Base-by-base conservation (phyloP, 73 alveolate species). In the Blepharisma stoltei region DNA sequence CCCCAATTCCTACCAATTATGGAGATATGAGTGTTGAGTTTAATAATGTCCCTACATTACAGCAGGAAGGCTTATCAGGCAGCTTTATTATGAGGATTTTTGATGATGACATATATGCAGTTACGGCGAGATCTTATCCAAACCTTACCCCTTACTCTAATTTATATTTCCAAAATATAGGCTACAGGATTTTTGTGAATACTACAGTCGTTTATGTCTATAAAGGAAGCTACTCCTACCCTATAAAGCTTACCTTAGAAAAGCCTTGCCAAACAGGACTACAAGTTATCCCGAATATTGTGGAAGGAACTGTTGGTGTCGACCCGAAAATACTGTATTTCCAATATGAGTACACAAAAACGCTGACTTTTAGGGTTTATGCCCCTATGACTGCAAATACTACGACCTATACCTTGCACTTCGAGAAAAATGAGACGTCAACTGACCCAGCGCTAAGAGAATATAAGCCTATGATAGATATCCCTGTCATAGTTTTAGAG, bases 121-220 rank as follows among this genome's bases (percentile, higher is more conserved):
- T 60, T 60, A 14, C 73, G 2, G 46, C 23, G 18, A 14, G 45
- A 38, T 60, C 73, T 14, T 60, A 60, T 60, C 73, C 73, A 9
- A 60, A 60, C 23, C 45, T 60, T 18, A 60, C 73, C 37, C 73
- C 73, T 25, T 60, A 60, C 46, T 38, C 73, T 8, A 60, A 60
- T 25, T 5, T 60, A 38, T n/a, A 60, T 25, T 60, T 60, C 46
- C n/a, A 8, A 20, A 60, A 60, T 25, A 60, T 14, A 60, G 73
- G 73, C 49, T 60, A 60, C 46, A 14, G 73, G 45, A 60, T 60
- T 2, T 60, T 60, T 60, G 23, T 60, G 14, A 60, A 60, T 25
- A 60, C 73, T 14, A 18, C 49, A 20, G 73, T 14, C 0, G 23
- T 60, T 60, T 8, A 60, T 14, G 73, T 60, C 23, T 60, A 60